Conservation (phyloP, 805 yeast species). For the Wickerhamiella nectarea region DNA sequence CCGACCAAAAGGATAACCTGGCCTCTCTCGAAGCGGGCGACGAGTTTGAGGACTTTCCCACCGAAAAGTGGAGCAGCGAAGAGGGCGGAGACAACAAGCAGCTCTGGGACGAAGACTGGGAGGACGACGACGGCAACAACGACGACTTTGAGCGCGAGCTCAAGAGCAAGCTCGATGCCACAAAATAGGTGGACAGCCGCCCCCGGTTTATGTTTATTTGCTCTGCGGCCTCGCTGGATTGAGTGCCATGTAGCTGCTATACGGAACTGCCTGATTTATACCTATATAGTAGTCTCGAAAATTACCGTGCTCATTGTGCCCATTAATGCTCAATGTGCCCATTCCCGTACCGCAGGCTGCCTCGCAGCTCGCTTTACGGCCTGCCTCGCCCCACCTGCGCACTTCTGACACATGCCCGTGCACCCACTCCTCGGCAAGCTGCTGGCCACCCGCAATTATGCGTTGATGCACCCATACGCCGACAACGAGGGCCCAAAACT, state of each 20-base stretch:
- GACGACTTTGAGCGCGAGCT: constrained; percentile 73
- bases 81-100: constrained; percentile 33
- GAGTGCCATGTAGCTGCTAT: too few species aligned
- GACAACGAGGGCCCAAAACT: constrained; percentile 9
- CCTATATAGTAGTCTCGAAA: too few species aligned
- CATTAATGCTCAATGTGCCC: too few species aligned
- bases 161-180: constrained; percentile 24
- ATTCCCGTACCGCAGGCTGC: too few species aligned
- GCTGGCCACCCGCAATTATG: constrained; percentile 14
- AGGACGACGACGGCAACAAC: constrained; percentile 65
- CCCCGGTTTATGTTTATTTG: neutral
- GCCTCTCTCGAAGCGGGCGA: constrained; percentile 88
- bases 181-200: neutral
- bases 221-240: too few species aligned
- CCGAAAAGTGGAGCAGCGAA: constrained; percentile 30
- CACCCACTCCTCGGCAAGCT: constrained; percentile 19
- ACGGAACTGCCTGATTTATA: too few species aligned
- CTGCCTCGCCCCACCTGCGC: too few species aligned
- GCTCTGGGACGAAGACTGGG: constrained; percentile 98
- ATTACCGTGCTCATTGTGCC: too few species aligned
- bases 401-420: constrained; percentile 2
- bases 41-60: constrained; percentile 91
- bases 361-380: too few species aligned
- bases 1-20: constrained; percentile 23
- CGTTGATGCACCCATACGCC: constrained; percentile 13